Base-by-base conservation (phyloP, 306 rosid species). In the Lathyrus oleraceus region DNA sequence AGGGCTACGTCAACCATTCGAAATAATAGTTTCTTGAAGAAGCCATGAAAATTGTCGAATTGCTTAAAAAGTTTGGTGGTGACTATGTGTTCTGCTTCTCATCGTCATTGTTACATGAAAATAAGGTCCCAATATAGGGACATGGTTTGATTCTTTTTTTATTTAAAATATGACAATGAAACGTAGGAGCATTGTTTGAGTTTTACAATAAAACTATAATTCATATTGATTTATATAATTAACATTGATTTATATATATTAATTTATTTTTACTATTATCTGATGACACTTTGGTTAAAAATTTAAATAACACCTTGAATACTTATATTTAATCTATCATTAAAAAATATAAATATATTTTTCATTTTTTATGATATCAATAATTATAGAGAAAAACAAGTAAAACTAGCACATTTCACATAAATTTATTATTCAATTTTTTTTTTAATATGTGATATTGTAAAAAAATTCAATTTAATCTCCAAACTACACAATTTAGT, bases 1-100 rank as follows among this genome's bases (percentile, higher is more conserved):
- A 76, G 79, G 67, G 65, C 74, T 16, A 19, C 79, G 16, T 73
- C 92, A 4, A 69, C 35, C 66, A 27, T 67, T 19, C 71, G 85
- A 62, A 83, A 69, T 27, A 57, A 4, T 23, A 39, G 60, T 40
- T 78, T 85, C 52, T 77, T 48, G 54, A 66, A 49, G 48, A 42
- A 42, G 23, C 39, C 5, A 1, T 48, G 58, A 23, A 12, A 17
- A 30, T 20, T 19, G 30, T 23, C 25, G 59, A 51, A 9, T 56
- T 8, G 5, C 4, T 7, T 1, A 13, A 14, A 19, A 19, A 10
- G 13, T 3, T 54, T 54, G 60, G 16, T 53, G 15, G 25, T 20
- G 59, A 9, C 6, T 20, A 25, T 56, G 17, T 57, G 6, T 14
- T 53, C 8, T 53, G 60, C 3, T 53, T 57, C 5, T 57, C 12